phyloP scores from a whole-genome alignment of 495 filamentous ascomycete species.

The Elasticomyces elasticus region DNA sequence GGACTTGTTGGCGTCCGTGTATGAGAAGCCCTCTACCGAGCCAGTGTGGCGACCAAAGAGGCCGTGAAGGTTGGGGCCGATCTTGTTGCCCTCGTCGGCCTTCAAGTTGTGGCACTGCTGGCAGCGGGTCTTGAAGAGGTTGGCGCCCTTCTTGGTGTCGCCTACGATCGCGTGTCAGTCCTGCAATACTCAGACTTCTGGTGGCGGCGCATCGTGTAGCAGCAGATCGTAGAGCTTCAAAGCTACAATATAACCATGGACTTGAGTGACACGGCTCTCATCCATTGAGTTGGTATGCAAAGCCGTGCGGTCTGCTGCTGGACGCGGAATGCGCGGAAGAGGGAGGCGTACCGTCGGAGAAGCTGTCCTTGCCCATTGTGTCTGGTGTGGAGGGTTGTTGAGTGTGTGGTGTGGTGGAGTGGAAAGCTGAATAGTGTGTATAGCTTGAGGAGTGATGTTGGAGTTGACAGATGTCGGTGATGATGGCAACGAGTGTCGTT shows the following conservation, averaged over 20 bases:
- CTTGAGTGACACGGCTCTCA: too few relatives aligned
- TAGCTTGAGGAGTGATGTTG: background rate
- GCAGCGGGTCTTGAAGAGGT: conserved; percentile 96
- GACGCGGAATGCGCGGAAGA: background rate
- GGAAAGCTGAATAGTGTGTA: background rate
- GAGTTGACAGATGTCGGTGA: background rate
- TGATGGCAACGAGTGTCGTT: background rate
- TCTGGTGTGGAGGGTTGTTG: background rate
- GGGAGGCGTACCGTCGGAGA: conserved; percentile 24
- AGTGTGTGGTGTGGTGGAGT: background rate
- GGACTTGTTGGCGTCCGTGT: conserved; percentile 99
- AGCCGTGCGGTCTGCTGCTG: background rate
- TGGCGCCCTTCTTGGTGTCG: conserved; percentile 92
- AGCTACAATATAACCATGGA: too few relatives aligned
- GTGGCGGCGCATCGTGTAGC: background rate
- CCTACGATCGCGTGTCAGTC: conserved; percentile 43
- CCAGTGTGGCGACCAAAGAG: conserved; percentile 96
- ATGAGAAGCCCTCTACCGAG: conserved; percentile 80
- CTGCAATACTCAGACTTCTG: background rate
- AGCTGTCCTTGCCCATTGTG: conserved; percentile 24
- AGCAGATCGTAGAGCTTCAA: background rate
- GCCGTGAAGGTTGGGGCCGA: conserved; percentile 93
- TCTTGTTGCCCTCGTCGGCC: conserved; percentile 82
- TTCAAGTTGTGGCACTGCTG: conserved; percentile 96
- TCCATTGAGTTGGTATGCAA: background rate